Evolutionary conservation across 139 green algal genomes (phyloP).

Genomic region (Penium margaritaceum): DNA sequence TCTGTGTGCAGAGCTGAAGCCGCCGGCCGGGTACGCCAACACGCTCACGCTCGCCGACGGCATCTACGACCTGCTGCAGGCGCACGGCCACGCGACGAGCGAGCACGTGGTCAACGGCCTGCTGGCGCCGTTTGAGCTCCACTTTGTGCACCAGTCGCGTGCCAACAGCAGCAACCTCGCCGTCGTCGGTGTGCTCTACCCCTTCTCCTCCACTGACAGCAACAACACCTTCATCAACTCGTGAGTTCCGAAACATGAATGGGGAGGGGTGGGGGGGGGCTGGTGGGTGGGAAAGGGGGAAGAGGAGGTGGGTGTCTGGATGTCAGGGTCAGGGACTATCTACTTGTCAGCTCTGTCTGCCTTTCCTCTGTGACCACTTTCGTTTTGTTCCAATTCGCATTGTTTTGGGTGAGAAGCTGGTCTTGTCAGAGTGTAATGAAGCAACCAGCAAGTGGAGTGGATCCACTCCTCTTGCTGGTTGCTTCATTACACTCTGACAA

Average conservation of each 20-base stretch:
- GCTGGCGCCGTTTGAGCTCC: constrained; percentile 8
- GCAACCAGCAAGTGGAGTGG: no score
- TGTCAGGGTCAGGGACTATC: no score
- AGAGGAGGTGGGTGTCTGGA: not conserved
- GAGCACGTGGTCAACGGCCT: constrained; percentile 21
- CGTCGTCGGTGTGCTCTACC: constrained; percentile 16
- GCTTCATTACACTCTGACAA: no score
- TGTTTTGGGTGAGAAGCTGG: no score
- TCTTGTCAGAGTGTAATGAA: no score
- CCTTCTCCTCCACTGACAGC: not conserved
- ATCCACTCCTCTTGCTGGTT: no score
- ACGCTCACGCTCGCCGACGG: not conserved
- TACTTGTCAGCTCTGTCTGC: no score
- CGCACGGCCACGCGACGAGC: constrained; percentile 23
- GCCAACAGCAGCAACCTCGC: constrained; percentile 1
- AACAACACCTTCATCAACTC: not conserved
- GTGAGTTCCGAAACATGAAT: no score
- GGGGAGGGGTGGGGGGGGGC: no score
- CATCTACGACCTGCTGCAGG: constrained; percentile 19
- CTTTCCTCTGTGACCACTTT: no score
- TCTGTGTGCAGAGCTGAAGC: not conserved
- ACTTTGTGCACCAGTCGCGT: constrained; percentile 23
- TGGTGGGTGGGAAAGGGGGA: no score
- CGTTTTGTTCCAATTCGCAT: no score
- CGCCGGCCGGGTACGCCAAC: not conserved